Conservation (phyloP, 2,329 filamentous ascomycete species). For the Botrytis cinerea region DNA sequence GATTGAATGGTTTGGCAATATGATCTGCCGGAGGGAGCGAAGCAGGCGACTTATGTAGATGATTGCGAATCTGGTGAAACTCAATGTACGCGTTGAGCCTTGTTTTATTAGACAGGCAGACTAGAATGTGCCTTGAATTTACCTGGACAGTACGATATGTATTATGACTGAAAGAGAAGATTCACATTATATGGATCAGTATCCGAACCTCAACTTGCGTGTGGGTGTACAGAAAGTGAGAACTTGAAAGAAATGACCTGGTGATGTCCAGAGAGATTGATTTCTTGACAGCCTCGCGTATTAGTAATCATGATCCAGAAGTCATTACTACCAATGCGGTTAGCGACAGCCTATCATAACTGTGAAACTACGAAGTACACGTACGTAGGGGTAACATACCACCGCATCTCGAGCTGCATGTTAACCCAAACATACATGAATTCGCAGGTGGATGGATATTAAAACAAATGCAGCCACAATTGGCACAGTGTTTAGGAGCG, state of each 20-base stretch:
- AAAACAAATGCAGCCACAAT: not conserved
- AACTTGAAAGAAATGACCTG: not conserved
- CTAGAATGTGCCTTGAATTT: not conserved
- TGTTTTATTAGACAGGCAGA: not conserved
- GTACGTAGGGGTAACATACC: not conserved
- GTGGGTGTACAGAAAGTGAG: not conserved
- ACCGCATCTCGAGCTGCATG: not conserved
- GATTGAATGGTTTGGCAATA: not conserved
- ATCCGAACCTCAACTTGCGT: not conserved
- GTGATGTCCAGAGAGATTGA: not conserved
- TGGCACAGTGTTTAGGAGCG: not conserved
- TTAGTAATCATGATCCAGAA: not conserved
- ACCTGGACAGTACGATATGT: not conserved
- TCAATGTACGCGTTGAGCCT: not conserved
- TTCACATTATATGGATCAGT: not conserved
- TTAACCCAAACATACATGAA: not conserved
- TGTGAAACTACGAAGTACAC: not conserved
- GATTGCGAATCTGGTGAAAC: conserved; percentile 5
- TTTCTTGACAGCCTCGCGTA: conserved; percentile 17
- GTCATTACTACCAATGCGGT: not conserved
- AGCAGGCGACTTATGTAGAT: conserved; percentile 1
- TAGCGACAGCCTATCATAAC: not conserved
- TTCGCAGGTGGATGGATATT: not conserved
- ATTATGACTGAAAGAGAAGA: not conserved
- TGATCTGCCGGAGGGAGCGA: conserved; percentile 7